phyloP scores from a whole-genome alignment of 345 rosid species.

The Lenwebbia sp. region DNA sequence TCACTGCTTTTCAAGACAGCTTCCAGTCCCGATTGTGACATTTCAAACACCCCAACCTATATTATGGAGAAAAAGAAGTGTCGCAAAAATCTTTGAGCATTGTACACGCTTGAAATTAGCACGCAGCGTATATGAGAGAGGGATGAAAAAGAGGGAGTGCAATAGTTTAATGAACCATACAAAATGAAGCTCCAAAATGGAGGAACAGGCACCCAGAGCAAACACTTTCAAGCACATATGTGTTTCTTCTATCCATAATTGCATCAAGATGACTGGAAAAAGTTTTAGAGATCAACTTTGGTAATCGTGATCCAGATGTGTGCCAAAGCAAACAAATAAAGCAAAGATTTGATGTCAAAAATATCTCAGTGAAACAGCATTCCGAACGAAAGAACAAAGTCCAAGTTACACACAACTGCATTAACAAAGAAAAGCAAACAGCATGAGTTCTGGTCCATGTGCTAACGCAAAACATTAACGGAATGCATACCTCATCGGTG shows the following conservation, averaged over 20 bases:
- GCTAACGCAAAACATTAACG: not conserved
- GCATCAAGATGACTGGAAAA: not conserved
- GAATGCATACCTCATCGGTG: constrained; percentile 61
- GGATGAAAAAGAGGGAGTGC: not conserved
- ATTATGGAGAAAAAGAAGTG: not conserved
- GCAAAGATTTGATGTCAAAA: not conserved
- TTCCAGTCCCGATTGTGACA: constrained; percentile 68
- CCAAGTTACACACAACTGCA: not conserved
- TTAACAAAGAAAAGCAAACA: not conserved
- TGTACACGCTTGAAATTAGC: not conserved
- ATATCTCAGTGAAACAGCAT: not conserved
- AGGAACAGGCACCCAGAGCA: not conserved
- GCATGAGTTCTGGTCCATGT: not conserved
- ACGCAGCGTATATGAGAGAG: not conserved
- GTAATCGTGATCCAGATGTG: not conserved
- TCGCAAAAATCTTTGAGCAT: not conserved
- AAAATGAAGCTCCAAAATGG: not conserved
- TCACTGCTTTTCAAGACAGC: constrained; percentile 73
- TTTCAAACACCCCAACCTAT: constrained; percentile 93
- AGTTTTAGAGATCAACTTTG: not conserved
- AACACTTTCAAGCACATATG: not conserved
- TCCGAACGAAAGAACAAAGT: not conserved
- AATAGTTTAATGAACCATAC: too few relatives aligned
- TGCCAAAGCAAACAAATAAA: not conserved
- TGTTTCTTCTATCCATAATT: not conserved